Base-by-base conservation (phyloP, 176 grass and related monocot species). In the Triticum timopheevii region DNA sequence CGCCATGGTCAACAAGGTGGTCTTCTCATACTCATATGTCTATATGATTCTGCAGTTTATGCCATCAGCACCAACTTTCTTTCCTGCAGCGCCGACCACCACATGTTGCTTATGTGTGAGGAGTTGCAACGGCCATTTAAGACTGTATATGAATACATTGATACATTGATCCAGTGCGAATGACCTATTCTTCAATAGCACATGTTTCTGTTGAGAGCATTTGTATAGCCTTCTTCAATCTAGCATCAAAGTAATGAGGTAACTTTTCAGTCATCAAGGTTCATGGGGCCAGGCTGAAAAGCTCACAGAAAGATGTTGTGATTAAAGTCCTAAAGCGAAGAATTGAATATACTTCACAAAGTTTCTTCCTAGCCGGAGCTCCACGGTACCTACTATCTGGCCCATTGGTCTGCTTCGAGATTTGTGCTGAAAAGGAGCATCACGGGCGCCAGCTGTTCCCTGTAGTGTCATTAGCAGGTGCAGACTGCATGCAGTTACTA, bases 241-340 rank as follows among this genome's bases (percentile, higher is more conserved):
- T 67, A 19, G 42, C 52, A 22, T 40, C 45, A 7, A 66, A 81
- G 10, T 36, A 27, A 40, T 54, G 86, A 79, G 27, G 50, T 79
- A 61, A 69, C 13, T 81, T 76, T 30, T 23, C 76, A 67, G 2
- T 65, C 40, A 56, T 73, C 36, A 86, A 94, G 96, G 96, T 95
- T 88, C 96, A 95, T 89, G 80, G 86, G 71, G 96, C 96, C 73
- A 92, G 93, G 76, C 84, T 98, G 81, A 98, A 91, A 83, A 98
- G 62, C 88, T 98, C 96, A 65, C 88, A 93, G 70, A 85, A 98
- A 79, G 92, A 98, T 85, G 96, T 98, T 75, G 96, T 98, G 69
- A 95, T 98, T 84, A 98, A 98, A 87, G 92, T 98, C 33, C 86
- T 98, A 22, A 69, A 98, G 94, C 76, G 86, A 95, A 92, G 91